Conservation (phyloP, 768 basidiomycete species). For the Amanita pseudoporphyria region DNA sequence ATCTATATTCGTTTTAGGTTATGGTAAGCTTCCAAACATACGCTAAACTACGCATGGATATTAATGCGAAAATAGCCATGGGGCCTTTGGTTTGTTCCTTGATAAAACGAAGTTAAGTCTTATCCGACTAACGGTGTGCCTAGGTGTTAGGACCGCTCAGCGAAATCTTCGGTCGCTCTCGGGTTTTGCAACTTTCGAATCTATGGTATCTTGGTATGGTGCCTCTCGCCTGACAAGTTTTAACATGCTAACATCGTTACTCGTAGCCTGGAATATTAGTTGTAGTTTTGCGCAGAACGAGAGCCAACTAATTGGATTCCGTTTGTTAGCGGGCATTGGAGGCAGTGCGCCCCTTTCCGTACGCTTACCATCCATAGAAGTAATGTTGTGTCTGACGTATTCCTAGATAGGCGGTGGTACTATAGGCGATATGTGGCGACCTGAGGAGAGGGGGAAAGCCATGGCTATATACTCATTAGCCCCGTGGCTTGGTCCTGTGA, state of each 20-base stretch:
- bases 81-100: slow-evolving; percentile 33
- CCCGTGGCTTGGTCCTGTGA: slow-evolving; percentile 54
- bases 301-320: slow-evolving; percentile 53
- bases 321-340: slow-evolving; percentile 61
- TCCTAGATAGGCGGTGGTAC: slow-evolving; percentile 52
- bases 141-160: slow-evolving; percentile 49
- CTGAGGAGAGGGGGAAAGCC: slow-evolving; percentile 57
- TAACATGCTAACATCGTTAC: background rate
- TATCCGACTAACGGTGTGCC: too few relatives aligned
- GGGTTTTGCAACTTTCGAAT: slow-evolving; percentile 53
- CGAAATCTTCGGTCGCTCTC: slow-evolving; percentile 62
- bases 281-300: slow-evolving; percentile 56
- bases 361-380: slow-evolving; percentile 21
- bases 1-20: slow-evolving; percentile 45
- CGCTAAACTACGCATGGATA: background rate
- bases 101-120: background rate
- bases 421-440: slow-evolving; percentile 47
- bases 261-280: slow-evolving; percentile 49
- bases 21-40: slow-evolving; percentile 29
- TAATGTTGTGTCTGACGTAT: background rate
- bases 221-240: background rate
- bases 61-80: slow-evolving; percentile 26
- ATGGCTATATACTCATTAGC: slow-evolving; percentile 57
- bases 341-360: slow-evolving; percentile 64
- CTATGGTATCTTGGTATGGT: slow-evolving; percentile 52